Evolutionary conservation across 768 basidiomycete genomes (phyloP).

Genomic region (Serendipita sp.): DNA sequence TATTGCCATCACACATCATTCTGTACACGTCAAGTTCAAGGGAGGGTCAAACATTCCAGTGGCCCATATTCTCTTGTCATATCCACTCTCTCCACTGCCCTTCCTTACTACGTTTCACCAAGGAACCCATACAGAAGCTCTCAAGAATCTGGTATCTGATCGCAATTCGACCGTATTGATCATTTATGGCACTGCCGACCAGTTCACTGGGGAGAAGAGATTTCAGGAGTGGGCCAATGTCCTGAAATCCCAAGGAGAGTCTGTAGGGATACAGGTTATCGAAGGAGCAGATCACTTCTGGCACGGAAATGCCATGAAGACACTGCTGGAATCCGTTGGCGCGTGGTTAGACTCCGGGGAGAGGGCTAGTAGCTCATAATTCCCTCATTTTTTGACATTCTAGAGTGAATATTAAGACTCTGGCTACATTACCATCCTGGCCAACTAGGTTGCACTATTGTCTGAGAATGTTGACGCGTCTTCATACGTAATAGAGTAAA

Average conservation of each 20-base stretch:
- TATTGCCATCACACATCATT: constrained; percentile 50
- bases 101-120: constrained; percentile 55
- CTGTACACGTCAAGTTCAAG: constrained; percentile 17
- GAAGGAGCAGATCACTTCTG: constrained; percentile 51
- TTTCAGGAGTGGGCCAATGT: constrained; percentile 40
- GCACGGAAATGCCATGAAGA: constrained; percentile 15
- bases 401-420: too few species aligned
- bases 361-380: not conserved
- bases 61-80: constrained; percentile 56
- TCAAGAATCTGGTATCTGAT: constrained; percentile 34
- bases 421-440: too few species aligned
- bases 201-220: constrained; percentile 41
- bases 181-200: constrained; percentile 50
- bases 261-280: constrained; percentile 23
- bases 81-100: constrained; percentile 50
- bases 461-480: too few species aligned
- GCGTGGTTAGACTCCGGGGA: not conserved
- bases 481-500: too few species aligned
- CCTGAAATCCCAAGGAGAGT: constrained; percentile 20
- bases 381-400: too few species aligned
- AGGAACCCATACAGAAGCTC: constrained; percentile 32
- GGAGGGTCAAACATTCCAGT: constrained; percentile 34
- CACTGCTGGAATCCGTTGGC: not conserved
- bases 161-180: constrained; percentile 37
- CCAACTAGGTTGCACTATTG: too few species aligned